Percentiles rank a stretch among this genome's conserved stretches.
These are phyloP conservation scores for Scortechinia acanthostroma DNA, from an alignment of 2,329 filamentous ascomycete species.

Conservation along the genomic window DNA sequence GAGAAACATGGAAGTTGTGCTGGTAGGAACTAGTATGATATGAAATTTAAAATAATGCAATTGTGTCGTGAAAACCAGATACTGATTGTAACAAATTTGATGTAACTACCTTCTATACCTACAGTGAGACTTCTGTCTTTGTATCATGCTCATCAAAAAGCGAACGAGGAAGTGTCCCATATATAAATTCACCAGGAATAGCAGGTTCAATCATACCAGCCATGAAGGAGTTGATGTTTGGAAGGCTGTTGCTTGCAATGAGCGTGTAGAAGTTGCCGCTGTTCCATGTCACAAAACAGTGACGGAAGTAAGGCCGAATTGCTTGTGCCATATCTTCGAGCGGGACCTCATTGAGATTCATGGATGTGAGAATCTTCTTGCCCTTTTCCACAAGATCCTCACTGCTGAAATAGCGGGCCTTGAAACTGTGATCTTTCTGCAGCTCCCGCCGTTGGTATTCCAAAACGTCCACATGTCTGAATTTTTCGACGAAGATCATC, in stretches of 20 bases:
- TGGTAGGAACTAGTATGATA: too few relatives aligned
- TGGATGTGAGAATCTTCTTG: background rate
- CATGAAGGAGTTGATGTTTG: background rate
- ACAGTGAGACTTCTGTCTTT: too few relatives aligned
- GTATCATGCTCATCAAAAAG: too few relatives aligned
- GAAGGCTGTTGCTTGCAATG: slow-evolving; percentile 1
- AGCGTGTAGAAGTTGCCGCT: slow-evolving; percentile 4
- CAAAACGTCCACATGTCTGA: background rate
- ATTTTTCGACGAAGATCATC: background rate
- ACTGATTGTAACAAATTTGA: too few relatives aligned
- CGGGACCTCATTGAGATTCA: background rate
- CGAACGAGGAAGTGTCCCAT: background rate
- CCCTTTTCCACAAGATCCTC: background rate
- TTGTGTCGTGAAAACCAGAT: too few relatives aligned
- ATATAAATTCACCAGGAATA: background rate
- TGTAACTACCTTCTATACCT: too few relatives aligned
- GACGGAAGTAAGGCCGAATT: background rate
- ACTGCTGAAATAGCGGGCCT: slow-evolving; percentile 2
- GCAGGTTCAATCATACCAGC: background rate
- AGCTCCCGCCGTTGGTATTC: slow-evolving; percentile 3
- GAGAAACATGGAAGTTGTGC: too few relatives aligned
- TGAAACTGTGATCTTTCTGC: slow-evolving; percentile 3
- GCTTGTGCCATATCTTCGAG: background rate
- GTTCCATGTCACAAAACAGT: slow-evolving; percentile 3
- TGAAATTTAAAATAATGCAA: too few relatives aligned